A percentile compares a stretch with the other conserved stretches of the same genome.
phyloP scores from a whole-genome alignment of 1,284 basidiomycete genomes.

The Sporisorium reilianum region DNA sequence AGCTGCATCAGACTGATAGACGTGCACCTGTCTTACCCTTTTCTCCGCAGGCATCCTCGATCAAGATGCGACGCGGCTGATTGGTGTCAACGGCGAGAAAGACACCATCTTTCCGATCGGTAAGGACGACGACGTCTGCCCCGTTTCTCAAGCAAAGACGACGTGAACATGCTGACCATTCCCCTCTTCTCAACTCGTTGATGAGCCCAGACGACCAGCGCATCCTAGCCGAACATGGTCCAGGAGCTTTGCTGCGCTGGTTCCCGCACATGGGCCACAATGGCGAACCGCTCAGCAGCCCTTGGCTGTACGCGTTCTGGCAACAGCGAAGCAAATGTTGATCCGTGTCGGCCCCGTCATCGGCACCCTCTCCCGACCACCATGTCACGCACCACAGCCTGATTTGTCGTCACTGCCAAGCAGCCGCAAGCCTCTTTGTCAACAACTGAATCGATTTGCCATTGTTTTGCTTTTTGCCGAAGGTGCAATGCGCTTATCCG shows the following conservation, averaged over 20 bases:
- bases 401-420: neutral
- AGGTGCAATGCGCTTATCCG: slow-evolving; percentile 14
- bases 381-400: neutral
- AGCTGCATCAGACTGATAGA: neutral
- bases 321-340: slow-evolving; percentile 19
- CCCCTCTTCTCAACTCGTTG: neutral
- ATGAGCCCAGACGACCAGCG: slow-evolving; percentile 33
- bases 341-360: neutral
- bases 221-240: slow-evolving; percentile 42
- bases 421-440: neutral
- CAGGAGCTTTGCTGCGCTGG: slow-evolving; percentile 40
- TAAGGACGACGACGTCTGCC: slow-evolving; percentile 1
- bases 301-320: slow-evolving; percentile 37
- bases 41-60: slow-evolving; percentile 28
- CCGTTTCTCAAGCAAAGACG: neutral
- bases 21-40: neutral
- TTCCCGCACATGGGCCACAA: slow-evolving; percentile 46
- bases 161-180: neutral
- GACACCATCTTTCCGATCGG: slow-evolving; percentile 53
- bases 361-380: too few species aligned
- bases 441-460: neutral
- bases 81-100: slow-evolving; percentile 41
- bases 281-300: slow-evolving; percentile 41
- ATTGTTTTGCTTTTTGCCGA: neutral
- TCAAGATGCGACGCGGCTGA: slow-evolving; percentile 16